These are phyloP conservation scores for Trametes punicea DNA, from an alignment of 768 basidiomycete species.

Conservation along the genomic window DNA sequence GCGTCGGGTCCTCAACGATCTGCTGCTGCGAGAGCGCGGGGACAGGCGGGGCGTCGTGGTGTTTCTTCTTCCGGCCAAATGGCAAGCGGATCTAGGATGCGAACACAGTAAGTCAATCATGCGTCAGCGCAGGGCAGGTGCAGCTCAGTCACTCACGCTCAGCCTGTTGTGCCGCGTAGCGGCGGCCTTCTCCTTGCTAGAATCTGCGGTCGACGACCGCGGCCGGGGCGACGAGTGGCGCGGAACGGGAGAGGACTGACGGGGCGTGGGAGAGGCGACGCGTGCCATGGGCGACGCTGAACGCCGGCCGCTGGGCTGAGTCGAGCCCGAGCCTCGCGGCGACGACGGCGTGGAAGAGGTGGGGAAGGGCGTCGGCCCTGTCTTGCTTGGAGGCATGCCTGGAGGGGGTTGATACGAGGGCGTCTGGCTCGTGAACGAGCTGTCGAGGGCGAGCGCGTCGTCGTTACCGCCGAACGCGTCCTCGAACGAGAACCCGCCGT, in stretches of 20 bases:
- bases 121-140: neutral
- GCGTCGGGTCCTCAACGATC: constrained; percentile 45
- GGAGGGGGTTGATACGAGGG: constrained; percentile 34
- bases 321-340: constrained; percentile 33
- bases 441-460: constrained; percentile 39
- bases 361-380: constrained; percentile 33
- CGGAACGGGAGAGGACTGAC: constrained; percentile 50
- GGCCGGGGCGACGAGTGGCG: constrained; percentile 54
- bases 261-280: constrained; percentile 45
- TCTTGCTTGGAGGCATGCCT: constrained; percentile 22
- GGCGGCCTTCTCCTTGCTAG: constrained; percentile 55
- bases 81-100: constrained; percentile 65
- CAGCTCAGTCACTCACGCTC: constrained; percentile 52
- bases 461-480: constrained; percentile 55
- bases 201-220: constrained; percentile 53
- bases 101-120: neutral
- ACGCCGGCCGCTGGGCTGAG: constrained; percentile 16
- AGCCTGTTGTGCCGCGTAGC: constrained; percentile 64
- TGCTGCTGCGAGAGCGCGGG: constrained; percentile 32
- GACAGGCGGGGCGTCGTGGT: constrained; percentile 47
- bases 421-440: constrained; percentile 32
- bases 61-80: constrained; percentile 74
- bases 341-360: constrained; percentile 40
- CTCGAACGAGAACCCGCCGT: constrained; percentile 42
- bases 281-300: constrained; percentile 30